phyloP scores from a whole-genome alignment of 164 flowering plant genomes.

The Magnolia kwangsiensis region DNA sequence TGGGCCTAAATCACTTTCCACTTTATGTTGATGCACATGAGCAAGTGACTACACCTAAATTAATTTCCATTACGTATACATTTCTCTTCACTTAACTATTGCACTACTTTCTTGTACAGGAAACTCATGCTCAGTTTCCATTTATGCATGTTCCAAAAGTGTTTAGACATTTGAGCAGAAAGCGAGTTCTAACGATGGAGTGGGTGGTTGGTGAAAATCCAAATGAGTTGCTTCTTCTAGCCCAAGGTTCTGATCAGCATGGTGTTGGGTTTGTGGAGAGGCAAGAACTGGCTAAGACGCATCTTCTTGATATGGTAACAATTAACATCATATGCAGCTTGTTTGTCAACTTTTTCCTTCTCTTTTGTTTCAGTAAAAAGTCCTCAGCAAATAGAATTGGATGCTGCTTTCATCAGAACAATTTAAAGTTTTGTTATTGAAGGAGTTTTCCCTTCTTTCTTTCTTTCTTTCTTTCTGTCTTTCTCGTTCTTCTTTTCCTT shows the following conservation, averaged over 20 bases:
- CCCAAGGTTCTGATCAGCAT: slow-evolving; percentile 26
- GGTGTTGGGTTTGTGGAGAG: slow-evolving; percentile 38
- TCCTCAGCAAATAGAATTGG: background rate
- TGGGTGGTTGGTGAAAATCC: slow-evolving; percentile 96
- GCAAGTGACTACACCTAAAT: background rate
- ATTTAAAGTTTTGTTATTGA: background rate
- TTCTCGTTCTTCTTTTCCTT: too few relatives aligned
- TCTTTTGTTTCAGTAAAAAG: background rate
- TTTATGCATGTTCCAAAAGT: slow-evolving; percentile 83
- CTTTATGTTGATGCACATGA: background rate
- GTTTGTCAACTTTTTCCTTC: background rate
- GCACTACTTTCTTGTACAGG: slow-evolving; percentile 45
- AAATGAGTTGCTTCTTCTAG: slow-evolving; percentile 50
- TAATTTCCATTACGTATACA: background rate
- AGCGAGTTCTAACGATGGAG: slow-evolving; percentile 92
- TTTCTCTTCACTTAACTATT: background rate
- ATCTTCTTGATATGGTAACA: slow-evolving; percentile 81
- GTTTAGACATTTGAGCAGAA: slow-evolving; percentile 49
- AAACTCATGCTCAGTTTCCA: slow-evolving; percentile 64
- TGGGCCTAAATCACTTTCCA: background rate
- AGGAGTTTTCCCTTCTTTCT: background rate
- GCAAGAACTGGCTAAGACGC: slow-evolving; percentile 54
- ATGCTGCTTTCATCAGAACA: background rate
- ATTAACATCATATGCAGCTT: background rate
- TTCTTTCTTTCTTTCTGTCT: too few relatives aligned